Evolutionary conservation across 768 basidiomycete species (phyloP), one percentile per base, ranked within the genome.

Genomic region (Tylopilus felleus): DNA sequence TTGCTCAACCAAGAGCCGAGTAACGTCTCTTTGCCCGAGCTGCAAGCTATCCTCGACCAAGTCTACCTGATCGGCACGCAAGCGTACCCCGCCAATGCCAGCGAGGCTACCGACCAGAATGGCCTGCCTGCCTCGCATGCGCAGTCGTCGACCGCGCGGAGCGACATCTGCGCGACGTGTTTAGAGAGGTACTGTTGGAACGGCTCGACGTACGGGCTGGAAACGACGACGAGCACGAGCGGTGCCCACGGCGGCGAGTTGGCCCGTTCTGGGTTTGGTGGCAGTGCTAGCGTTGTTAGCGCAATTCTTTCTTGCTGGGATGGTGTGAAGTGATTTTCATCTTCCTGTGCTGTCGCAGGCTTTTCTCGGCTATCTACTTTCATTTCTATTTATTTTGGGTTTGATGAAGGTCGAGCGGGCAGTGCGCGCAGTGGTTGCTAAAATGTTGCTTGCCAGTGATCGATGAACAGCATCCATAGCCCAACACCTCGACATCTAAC

Each of bases 51-150:
- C 63, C 63, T 82, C 17, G 55, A 68, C 38, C n/a, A 21, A 10
- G 9, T 21, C 21, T 40, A 75, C 59, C 59, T 62, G 23, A 69
- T 73, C 35, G 69, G 71, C 31, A 73, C 73, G 33, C 72, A 77
- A 59, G 77, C 75, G 13, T 71, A 71, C 31, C 66, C 1, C 1
- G 59, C 60, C 6, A 25, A 57, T 25, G 53, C 67, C 14, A 63
- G 62, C 28, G 47, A 59, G 9, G 64, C 70, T 46, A 64, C 60
- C 1, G 73, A 75, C 36, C 42, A 60, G 19, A 74, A 33, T 80
- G 75, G 75, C 68, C 73, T 4, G 69, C 71, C 25, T 78, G 77
- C 51, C 60, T 81, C 16, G 72, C 77, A 5, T 79, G 78, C 56
- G 77, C 74, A 0, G 60, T 78, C 6, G 72, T 77, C 31, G 78